Evolutionary conservation across 805 yeast species (phyloP), one percentile per base, ranked within the genome.

Genomic region (Wickerhamiella parazyma): DNA sequence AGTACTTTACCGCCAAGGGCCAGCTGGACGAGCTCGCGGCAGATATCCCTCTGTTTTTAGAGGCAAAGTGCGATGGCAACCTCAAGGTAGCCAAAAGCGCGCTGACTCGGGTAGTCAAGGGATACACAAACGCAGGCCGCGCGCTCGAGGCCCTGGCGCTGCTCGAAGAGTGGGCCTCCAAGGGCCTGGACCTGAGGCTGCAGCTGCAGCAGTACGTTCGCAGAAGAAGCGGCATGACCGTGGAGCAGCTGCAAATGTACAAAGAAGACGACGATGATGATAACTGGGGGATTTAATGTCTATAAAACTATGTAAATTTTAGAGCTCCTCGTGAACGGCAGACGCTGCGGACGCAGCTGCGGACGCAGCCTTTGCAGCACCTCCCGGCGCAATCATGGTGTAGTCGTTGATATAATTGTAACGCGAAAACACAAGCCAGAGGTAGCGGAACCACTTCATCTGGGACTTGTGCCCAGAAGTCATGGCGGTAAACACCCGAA

Each of bases 401-500:
- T 59, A 49, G 41, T 82, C 86, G 60, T 89, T 87, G 41, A 73
- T 72, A 35, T 78, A 76, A 67, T 83, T 73, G 61, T 85, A 89
- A 48, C 87, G 68, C 47, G 94, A 80, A 44, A 78, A 61, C 5
- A 73, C 46, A 56, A 91, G 66, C 95, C 96, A 91, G 1, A 85
- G 78, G 65, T 81, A 82, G 51, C 98, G 70, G 60, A 80, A 91
- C 96, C 96, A 89, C 7, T 80, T 87, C 82, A 91, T 82, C 60
- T 91, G 98, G 1, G 94, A 76, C 49, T 69, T 68, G 62, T 91
- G 97, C 2, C 81, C 94, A 50, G 69, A 69, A 2, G 78, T 64
- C 95, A 89, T 85, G 3, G 94, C 81, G 0, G 80, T 70, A 44
- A 77, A 67, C 21, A 28, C 22, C 3, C 43, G 35, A 25, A 33